Base-by-base conservation (phyloP, 495 filamentous ascomycete species). In the Amphirosellinia nigrospora region DNA sequence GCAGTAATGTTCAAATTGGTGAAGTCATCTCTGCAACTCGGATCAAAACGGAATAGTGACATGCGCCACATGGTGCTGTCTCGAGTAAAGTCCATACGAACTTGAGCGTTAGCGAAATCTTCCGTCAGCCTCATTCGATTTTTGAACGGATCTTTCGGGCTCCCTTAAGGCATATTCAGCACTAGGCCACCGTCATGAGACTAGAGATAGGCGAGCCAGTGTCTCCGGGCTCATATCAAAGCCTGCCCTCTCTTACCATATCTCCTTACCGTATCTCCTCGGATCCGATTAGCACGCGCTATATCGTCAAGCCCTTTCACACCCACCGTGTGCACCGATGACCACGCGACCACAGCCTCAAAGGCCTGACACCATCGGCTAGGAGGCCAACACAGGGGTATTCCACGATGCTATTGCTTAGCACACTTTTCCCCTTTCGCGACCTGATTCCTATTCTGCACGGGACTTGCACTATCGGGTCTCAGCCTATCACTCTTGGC, bases 111-210 rank as follows among this genome's bases (percentile, higher is more conserved):
- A 55, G 64, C 52, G 43, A 61, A 28, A 53, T 59, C 53, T 53
- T 43, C 43, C 30, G 56, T 62, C 66, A 69, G 66, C 56, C 66
- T 62, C 43, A 50, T 68, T 36, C 53, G 41, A 36, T 45, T 39
- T 10, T 43, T 6, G 28, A 23, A 52, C 43, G 45, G 34, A 15
- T 13, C 21, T 7, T 23, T 23, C 66, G 66, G 56, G 15, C 32
- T 53, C 32, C 45, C 32, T 41, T 43, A 34, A 23, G 21, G 36
- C 26, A 9, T 41, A 3, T 32, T 53, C 56, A 62, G 53, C 41
- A 34, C 30, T 46, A 32, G 30, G 9, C 16, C 15, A 45, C 53
- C 34, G n/a, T n/a, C n/a, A 62, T 13, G 56, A 53, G 53, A 32
- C 32, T 36, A 55, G 41, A 26, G 30, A 60, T 46, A 30, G 41